Conservation (phyloP, 805 yeast genomes). For the Helenozyma rhizophorensis region DNA sequence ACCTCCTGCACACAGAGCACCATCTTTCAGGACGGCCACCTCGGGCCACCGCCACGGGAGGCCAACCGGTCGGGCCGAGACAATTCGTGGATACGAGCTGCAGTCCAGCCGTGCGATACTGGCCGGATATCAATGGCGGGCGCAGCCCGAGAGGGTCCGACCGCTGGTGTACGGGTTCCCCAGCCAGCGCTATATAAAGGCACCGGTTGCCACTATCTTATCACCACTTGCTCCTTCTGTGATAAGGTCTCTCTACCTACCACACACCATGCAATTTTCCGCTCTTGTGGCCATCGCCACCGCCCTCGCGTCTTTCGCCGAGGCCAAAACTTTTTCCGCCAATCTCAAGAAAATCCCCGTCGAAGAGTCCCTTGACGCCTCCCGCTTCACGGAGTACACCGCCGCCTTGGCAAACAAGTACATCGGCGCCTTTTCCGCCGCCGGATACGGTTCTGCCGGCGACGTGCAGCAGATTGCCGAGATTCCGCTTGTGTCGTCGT, state of each 20-base stretch:
- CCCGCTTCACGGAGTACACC: slow-evolving; percentile 50
- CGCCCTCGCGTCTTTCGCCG: slow-evolving; percentile 33
- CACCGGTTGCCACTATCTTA: slow-evolving; percentile 9
- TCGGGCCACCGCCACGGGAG: too few species aligned
- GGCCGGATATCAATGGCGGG: background rate
- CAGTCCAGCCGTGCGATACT: too few species aligned
- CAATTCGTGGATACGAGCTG: too few species aligned
- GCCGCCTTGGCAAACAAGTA: slow-evolving; percentile 60
- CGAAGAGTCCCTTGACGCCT: slow-evolving; percentile 52
- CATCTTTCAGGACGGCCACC: too few species aligned
- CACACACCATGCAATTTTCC: slow-evolving; percentile 28
- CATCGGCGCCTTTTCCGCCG: slow-evolving; percentile 42
- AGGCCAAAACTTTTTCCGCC: slow-evolving; percentile 52
- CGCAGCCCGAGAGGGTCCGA: too few species aligned
- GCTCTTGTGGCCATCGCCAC: slow-evolving; percentile 42
- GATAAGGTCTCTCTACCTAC: background rate
- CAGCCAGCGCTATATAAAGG: slow-evolving; percentile 4
- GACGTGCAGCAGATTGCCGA: slow-evolving; percentile 20
- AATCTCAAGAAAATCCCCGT: slow-evolving; percentile 56
- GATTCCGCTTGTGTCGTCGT: slow-evolving; percentile 14
- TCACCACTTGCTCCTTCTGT: slow-evolving; percentile 2
- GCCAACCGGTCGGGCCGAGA: too few species aligned
- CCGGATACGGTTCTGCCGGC: slow-evolving; percentile 5
- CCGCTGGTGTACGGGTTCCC: background rate
- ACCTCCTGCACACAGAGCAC: too few species aligned